These are phyloP conservation scores for Tylopilus felleus DNA, from an alignment of 768 basidiomycete species.

Conservation along the genomic window DNA sequence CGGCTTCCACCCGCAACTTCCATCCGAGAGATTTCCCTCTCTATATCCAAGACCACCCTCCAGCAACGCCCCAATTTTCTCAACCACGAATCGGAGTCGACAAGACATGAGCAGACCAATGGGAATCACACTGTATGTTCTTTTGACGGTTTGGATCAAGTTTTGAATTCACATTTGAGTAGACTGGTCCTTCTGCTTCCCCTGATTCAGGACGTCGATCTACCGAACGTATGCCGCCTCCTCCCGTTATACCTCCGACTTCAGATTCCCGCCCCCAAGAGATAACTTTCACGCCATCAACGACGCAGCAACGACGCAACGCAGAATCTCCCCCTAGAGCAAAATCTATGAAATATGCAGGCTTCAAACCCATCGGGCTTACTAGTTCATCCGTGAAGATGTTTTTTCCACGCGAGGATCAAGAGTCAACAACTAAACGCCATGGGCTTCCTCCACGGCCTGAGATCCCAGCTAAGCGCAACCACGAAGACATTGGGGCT, in stretches of 20 bases:
- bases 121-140: constrained; percentile 35
- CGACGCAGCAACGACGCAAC: constrained; percentile 16
- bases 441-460: constrained; percentile 18
- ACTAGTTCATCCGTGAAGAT: constrained; percentile 55
- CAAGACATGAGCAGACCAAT: constrained; percentile 40
- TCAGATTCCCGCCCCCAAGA: constrained; percentile 18
- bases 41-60: constrained; percentile 30
- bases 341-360: constrained; percentile 38
- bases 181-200: constrained; percentile 21
- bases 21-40: constrained; percentile 33
- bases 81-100: constrained; percentile 22
- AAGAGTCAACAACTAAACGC: constrained; percentile 37
- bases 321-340: constrained; percentile 18
- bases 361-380: constrained; percentile 68
- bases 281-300: constrained; percentile 3
- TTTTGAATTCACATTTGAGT: constrained; percentile 11
- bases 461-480: constrained; percentile 29
- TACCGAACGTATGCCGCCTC: constrained; percentile 35
- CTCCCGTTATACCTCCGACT: constrained; percentile 22
- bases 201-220: constrained; percentile 23
- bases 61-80: constrained; percentile 20
- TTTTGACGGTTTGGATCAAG: neutral
- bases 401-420: constrained; percentile 84
- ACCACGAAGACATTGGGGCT: constrained; percentile 18
- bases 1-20: constrained; percentile 54